Evolutionary conservation across 768 basidiomycete species (phyloP).

Genomic region (Mycena epipterygia): DNA sequence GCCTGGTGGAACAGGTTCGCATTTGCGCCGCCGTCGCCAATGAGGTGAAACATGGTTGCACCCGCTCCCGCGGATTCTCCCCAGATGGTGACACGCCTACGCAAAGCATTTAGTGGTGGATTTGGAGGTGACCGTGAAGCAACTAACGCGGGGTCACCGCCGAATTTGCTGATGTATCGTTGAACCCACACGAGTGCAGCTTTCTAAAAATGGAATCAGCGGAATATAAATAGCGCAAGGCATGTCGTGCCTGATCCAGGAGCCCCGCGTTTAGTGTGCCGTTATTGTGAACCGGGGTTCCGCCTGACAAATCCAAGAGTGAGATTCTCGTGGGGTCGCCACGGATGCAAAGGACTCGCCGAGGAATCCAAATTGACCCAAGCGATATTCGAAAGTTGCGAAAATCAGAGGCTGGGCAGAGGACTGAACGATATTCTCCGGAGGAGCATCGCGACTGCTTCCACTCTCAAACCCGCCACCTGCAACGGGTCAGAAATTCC

Average conservation of each 20-base stretch:
- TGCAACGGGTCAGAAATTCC: constrained; percentile 23
- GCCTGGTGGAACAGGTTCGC: constrained; percentile 54
- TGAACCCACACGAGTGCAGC: constrained; percentile 56
- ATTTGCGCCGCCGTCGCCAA: constrained; percentile 52
- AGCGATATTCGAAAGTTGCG: constrained; percentile 57
- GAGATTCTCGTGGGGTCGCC: not conserved
- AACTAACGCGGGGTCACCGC: constrained; percentile 47
- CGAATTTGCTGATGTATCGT: constrained; percentile 52
- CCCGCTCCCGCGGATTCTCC: constrained; percentile 58
- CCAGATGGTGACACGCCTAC: constrained; percentile 57
- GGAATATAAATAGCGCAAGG: not conserved
- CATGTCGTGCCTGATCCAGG: constrained; percentile 40
- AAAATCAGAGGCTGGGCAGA: constrained; percentile 53
- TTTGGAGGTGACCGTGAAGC: not conserved
- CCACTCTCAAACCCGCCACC: constrained; percentile 59
- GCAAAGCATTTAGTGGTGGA: not conserved
- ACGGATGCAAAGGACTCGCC: constrained; percentile 38
- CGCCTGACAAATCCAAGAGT: constrained; percentile 40
- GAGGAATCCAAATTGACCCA: constrained; percentile 58
- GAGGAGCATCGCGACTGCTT: constrained; percentile 47
- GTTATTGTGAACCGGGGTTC: constrained; percentile 45
- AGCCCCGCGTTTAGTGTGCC: constrained; percentile 55
- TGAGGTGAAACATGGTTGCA: constrained; percentile 58
- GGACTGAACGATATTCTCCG: constrained; percentile 48
- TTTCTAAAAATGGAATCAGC: constrained; percentile 37